These are phyloP conservation scores for Calonectria pseudoturangicola DNA, from an alignment of 2,329 filamentous ascomycete genomes.

Conservation along the genomic window DNA sequence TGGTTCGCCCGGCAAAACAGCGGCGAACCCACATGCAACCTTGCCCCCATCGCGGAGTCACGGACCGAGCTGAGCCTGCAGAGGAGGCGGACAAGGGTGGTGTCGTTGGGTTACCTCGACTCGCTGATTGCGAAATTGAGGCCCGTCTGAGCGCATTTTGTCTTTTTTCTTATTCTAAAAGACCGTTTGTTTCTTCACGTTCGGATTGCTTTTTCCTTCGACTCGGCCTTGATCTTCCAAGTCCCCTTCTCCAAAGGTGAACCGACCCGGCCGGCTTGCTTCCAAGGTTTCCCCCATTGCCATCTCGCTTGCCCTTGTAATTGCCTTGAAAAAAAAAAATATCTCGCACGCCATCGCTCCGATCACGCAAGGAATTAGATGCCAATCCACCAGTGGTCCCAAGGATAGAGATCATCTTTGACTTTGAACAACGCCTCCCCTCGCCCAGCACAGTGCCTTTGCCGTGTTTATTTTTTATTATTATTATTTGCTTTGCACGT, in stretches of 20 bases:
- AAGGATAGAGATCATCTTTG: neutral
- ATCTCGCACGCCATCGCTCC: neutral
- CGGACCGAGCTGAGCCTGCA: constrained; percentile 18
- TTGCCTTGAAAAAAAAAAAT: neutral
- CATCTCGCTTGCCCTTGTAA: neutral
- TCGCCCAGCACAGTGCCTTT: neutral
- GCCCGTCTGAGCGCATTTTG: constrained; percentile 33
- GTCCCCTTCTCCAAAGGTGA: neutral
- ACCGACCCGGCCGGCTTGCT: neutral
- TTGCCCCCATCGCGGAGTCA: constrained; percentile 23
- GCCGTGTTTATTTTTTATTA: neutral
- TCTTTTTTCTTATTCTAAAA: constrained; percentile 20
- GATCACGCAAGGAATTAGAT: constrained; percentile 1
- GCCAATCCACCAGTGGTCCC: neutral
- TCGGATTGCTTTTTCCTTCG: neutral
- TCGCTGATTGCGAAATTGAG: constrained; percentile 26
- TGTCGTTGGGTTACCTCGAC: constrained; percentile 23
- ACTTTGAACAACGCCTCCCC: neutral
- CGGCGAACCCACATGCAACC: constrained; percentile 21
- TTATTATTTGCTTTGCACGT: neutral
- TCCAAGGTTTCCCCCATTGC: neutral
- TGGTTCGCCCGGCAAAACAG: constrained; percentile 20
- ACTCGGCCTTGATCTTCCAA: neutral
- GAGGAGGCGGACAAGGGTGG: constrained; percentile 6
- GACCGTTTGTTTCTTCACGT: neutral